phyloP scores from a whole-genome alignment of 495 filamentous ascomycete species.

The Aspergillus sclerotiicarbonarius region DNA sequence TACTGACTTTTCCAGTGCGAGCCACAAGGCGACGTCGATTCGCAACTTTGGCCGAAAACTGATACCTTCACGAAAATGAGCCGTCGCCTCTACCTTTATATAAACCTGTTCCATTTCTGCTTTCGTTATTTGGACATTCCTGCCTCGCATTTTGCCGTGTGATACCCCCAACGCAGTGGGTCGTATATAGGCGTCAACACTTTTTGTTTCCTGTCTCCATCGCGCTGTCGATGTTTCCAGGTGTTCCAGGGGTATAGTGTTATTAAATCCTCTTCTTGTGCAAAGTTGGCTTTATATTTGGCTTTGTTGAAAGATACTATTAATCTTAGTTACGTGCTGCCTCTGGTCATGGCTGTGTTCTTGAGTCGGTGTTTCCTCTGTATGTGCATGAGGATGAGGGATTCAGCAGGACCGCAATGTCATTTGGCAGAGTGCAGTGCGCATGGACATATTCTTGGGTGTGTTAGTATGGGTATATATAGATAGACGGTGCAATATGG shows the following conservation, averaged over 20 bases:
- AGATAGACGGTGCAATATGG: constrained; percentile 6
- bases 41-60: constrained; percentile 44
- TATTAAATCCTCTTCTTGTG: not conserved
- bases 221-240: not conserved
- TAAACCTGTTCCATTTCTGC: not conserved
- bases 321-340: not conserved
- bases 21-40: constrained; percentile 40
- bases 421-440: not conserved
- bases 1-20: constrained; percentile 8
- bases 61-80: constrained; percentile 26
- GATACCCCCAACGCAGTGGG: constrained; percentile 9
- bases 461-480: constrained; percentile 3
- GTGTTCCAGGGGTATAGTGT: not conserved
- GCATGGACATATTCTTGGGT: constrained; percentile 1
- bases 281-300: not conserved
- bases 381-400: no score
- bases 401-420: not conserved
- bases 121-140: not conserved
- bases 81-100: not conserved
- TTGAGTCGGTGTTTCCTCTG: no score
- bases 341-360: not conserved
- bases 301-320: not conserved
- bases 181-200: constrained; percentile 14
- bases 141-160: constrained; percentile 8
- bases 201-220: constrained; percentile 7